A percentile compares a stretch with the other conserved stretches of the same genome.
phyloP scores from a whole-genome alignment of 2,329 filamentous ascomycete genomes.

The Cladosporium colombiae region DNA sequence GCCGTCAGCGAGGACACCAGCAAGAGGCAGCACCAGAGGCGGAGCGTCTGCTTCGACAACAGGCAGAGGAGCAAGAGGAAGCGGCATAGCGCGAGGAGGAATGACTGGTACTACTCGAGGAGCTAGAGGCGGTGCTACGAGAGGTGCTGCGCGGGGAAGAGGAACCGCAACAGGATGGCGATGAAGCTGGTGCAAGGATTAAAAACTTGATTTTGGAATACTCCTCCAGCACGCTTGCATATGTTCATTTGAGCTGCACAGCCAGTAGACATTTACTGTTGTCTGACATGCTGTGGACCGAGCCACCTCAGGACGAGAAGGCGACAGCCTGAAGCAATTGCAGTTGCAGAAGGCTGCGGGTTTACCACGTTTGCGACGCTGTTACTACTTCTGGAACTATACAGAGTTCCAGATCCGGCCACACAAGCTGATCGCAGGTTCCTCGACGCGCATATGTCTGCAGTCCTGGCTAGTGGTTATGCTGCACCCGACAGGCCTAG shows the following conservation, averaged over 20 bases:
- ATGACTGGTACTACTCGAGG: constrained; percentile 6
- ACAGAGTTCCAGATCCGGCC: not conserved
- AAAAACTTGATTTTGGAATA: not conserved
- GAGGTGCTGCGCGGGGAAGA: constrained; percentile 37
- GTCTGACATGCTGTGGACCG: not conserved
- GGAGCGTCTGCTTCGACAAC: constrained; percentile 14
- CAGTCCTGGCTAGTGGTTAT: not conserved
- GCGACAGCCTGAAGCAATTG: not conserved
- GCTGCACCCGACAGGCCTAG: not conserved
- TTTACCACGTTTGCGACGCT: not conserved
- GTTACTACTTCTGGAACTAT: not conserved
- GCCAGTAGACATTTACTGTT: not conserved
- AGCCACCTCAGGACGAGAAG: not conserved
- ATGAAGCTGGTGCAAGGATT: not conserved
- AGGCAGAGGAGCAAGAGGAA: constrained; percentile 31
- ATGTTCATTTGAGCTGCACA: not conserved
- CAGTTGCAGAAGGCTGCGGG: not conserved
- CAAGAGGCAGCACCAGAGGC: constrained; percentile 41
- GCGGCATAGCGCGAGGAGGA: constrained; percentile 29
- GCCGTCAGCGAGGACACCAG: constrained; percentile 37
- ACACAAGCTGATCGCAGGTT: too few species aligned
- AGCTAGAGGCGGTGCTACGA: constrained; percentile 11
- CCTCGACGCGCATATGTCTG: not conserved
- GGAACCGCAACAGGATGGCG: constrained; percentile 21
- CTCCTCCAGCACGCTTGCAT: not conserved